Evolutionary conservation across 148 eudicot genomes (phyloP).

Genomic region (Arctostaphylos glauca): DNA sequence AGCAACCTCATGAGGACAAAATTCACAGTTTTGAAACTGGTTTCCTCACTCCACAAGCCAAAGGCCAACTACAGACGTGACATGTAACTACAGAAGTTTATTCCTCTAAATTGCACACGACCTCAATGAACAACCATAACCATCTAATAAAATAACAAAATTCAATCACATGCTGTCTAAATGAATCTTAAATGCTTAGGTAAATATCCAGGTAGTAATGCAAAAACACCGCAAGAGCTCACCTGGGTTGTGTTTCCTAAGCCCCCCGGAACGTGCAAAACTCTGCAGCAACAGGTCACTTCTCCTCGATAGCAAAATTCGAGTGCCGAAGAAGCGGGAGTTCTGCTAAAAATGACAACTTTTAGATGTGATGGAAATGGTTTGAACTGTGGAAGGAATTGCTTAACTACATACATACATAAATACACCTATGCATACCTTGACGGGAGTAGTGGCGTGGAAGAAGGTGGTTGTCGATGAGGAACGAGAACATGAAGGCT

Average conservation of each 20-base stretch:
- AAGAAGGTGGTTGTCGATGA: slow-evolving; percentile 16
- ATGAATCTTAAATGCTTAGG: no score
- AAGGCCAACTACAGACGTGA: no score
- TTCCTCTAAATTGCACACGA: neutral
- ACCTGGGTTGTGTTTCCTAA: slow-evolving; percentile 22
- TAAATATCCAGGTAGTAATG: neutral
- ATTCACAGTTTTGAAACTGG: no score
- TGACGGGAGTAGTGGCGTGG: slow-evolving; percentile 12
- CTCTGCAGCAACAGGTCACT: slow-evolving; percentile 5
- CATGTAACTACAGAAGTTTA: neutral
- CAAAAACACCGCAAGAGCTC: neutral
- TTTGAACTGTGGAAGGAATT: neutral
- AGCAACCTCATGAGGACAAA: no score
- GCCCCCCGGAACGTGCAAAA: slow-evolving; percentile 1
- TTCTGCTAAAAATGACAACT: slow-evolving; percentile 19
- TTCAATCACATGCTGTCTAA: no score
- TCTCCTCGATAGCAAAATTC: slow-evolving; percentile 14
- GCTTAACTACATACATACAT: neutral
- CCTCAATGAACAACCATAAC: neutral
- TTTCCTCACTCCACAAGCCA: no score
- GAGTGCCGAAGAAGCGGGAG: slow-evolving; percentile 27
- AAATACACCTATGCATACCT: neutral
- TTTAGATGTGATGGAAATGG: neutral
- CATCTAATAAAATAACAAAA: neutral
- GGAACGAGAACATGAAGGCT: slow-evolving; percentile 40